phyloP scores from a whole-genome alignment of 345 rosid genomes.

The rapeseed (Brassica napus) region Da-Ae NC_063447.1:15197001-15197500 shows the following conservation, averaged over 20 bases:
- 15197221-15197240: constrained; percentile 18
- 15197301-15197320: constrained; percentile 14
- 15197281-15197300: constrained; percentile 7
- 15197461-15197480: constrained; percentile 5
- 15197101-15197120: constrained; percentile 37
- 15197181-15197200: constrained; percentile 43
- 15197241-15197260: constrained; percentile 59
- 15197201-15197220: constrained; percentile 26
- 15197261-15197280: not conserved
- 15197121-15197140: constrained; percentile 37
- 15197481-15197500: constrained; percentile 9
- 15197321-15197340: constrained; percentile 17
- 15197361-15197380: constrained; percentile 7
- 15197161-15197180: constrained; percentile 35
- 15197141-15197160: constrained; percentile 33
- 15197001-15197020: constrained; percentile 6
- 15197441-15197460: constrained; percentile 3
- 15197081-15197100: constrained; percentile 39
- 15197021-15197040: constrained; percentile 8
- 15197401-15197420: constrained; percentile 26
- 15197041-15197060: constrained; percentile 57
- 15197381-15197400: not conserved
- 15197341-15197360: constrained; percentile 7
- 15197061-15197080: constrained; percentile 44
- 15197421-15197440: constrained; percentile 14